Evolutionary conservation across 1,284 basidiomycete species (phyloP), one percentile per base, ranked within the genome.

Genomic region (Ustilago shanxiensis): DNA sequence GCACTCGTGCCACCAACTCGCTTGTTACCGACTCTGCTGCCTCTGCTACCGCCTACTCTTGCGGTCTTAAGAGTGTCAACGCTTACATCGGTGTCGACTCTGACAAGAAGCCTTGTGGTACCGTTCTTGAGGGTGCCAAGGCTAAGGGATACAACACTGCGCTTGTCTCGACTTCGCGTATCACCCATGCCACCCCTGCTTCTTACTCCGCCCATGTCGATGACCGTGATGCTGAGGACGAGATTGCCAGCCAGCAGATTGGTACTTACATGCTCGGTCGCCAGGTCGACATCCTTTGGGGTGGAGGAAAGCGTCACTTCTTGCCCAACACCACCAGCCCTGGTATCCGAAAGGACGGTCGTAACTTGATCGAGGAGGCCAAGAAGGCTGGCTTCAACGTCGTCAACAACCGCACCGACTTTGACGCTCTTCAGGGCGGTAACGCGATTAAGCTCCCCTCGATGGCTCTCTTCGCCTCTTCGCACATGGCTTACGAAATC

Each of bases 11-110:
- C 1, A 80, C 79, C 58, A 68, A 85, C 64, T 82, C 79, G 28
- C 75, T 85, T 35, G 83, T 86, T n/a, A 86, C 85, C 44, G 85
- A 86, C 73, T 83, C 81, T n/a, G 83, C 85, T 14, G 85, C 85
- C 3, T 75, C 72, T 1, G 85, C 81, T 0, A 86, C 85, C 9
- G 85, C 85, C 28, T 86, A 83, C 57, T 82, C 85, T 24, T 85
- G 83, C 51, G 85, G 61, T 55, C 59, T 78, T 52, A 83, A 85
- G 66, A 79, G 68, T 37, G 79, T 80, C 66, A 86, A 86, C 63
- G 84, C 81, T 11, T 83, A 80, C 64, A 85, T 85, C 50, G 84
- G 83, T 50, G 79, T 85, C 44, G 82, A 85, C 53, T 72, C 76
- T 26, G 78, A 85, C 53, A 78, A 80, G 62, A 83, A 83, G 70